A percentile compares a stretch with the other conserved stretches of the same genome.
These are phyloP conservation scores for Magnusiomyces magnusii DNA, from an alignment of 1,139 yeast species.

Conservation along the genomic window DNA sequence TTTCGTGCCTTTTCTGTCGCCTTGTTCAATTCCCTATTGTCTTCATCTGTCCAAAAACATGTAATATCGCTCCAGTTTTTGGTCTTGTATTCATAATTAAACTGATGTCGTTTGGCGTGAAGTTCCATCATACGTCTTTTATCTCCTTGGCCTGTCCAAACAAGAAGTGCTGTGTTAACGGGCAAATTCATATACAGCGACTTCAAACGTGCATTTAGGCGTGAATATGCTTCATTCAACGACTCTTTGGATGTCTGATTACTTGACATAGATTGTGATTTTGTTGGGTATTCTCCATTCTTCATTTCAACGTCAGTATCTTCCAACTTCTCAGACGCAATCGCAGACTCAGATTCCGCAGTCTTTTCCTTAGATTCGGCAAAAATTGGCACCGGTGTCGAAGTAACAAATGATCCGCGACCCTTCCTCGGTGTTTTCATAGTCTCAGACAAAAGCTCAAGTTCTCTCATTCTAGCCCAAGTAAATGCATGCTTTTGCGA, in stretches of 20 bases:
- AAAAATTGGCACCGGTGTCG: background rate
- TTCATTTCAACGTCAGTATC: background rate
- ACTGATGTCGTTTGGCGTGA: slow-evolving; percentile 37
- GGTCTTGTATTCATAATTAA: slow-evolving; percentile 39
- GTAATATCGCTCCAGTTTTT: slow-evolving; percentile 40
- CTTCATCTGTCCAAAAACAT: slow-evolving; percentile 46
- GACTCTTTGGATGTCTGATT: background rate
- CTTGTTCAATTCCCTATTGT: slow-evolving; percentile 37
- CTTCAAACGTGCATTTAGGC: slow-evolving; percentile 41
- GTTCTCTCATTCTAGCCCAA: slow-evolving; percentile 50
- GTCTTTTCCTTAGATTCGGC: background rate
- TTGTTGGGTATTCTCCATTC: background rate
- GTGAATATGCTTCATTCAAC: slow-evolving; percentile 5
- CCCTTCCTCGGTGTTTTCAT: background rate
- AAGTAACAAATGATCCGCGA: slow-evolving; percentile 6
- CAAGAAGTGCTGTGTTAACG: slow-evolving; percentile 48
- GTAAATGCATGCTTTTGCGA: slow-evolving; percentile 39
- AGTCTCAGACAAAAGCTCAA: slow-evolving; percentile 39
- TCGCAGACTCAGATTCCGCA: background rate
- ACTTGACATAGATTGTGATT: background rate
- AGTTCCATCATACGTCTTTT: slow-evolving; percentile 47
- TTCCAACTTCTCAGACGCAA: background rate
- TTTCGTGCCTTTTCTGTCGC: slow-evolving; percentile 36
- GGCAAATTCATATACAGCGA: slow-evolving; percentile 50
- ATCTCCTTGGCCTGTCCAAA: slow-evolving; percentile 59